Base-by-base conservation (phyloP, 2,329 filamentous ascomycete species). In the Xylariaceae sp. region DNA sequence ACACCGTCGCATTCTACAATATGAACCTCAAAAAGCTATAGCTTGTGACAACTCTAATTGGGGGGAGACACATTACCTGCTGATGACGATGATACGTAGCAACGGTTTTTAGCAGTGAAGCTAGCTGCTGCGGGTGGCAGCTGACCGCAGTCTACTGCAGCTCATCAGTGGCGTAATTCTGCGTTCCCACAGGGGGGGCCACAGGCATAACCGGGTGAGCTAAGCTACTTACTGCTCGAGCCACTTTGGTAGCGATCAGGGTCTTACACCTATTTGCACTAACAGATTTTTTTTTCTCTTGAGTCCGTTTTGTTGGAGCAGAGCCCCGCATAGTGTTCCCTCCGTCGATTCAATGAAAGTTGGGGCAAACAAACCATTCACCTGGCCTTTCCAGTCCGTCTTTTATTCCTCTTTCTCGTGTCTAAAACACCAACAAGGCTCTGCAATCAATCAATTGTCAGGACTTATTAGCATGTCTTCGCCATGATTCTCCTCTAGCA, bases 401-500 rank as follows among this genome's bases (percentile, higher is more conserved):
- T 52, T 47, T 54, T 52, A 33, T 48, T 20, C 26, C 39, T 44
- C 40, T 39, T 35, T 26, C 27, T 21, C 13, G 9, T 49, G 44
- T 47, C 29, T 21, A 47, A n/a, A n/a, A 39, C 44, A 51, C 36
- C 23, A 51, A 11, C 47, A 43, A 48, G 29, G 51, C 47, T 52
- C 43, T 49, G 37, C 51, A 44, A 26, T 46, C 51, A 44, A 26
- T 46, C 35, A 35, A 55, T 37, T 48, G 42, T 36, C 36, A 51
- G 52, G 53, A 57, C 23, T 53, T 46, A 46, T 24, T 37, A 29
- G 16, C 50, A 16, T 18, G 30, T 24, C 26, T 52, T 55, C 57
- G 56, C 16, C 47, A 59, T 59, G 57, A 36, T 51, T 54, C 50
- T 33, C 21, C 53, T 59, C 27, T 59, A 55, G 26, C 50, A 59